A percentile compares a stretch with the other conserved stretches of the same genome.
Evolutionary conservation across 1,139 yeast species (phyloP).

Genomic region (Arxiozyma bovina): DNA sequence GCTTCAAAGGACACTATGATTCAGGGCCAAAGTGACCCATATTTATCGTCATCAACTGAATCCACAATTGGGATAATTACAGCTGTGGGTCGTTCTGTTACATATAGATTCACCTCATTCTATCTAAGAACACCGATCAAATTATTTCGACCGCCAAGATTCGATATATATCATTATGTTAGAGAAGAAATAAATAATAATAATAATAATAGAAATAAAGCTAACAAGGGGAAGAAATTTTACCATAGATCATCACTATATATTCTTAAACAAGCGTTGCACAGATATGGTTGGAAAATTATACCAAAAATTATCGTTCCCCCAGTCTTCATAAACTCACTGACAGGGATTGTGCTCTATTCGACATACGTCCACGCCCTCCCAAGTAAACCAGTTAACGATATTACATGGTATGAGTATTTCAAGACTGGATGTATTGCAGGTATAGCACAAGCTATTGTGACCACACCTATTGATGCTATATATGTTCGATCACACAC

Average conservation of each 20-base stretch:
- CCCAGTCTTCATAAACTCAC: conserved; percentile 78
- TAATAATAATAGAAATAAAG: too few relatives aligned
- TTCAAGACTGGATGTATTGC: conserved; percentile 79
- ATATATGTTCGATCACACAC: conserved; percentile 74
- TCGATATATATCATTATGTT: conserved; percentile 70
- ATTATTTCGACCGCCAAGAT: conserved; percentile 79
- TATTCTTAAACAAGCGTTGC: conserved; percentile 58
- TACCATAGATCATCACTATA: conserved; percentile 68
- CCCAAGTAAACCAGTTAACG: conserved; percentile 6
- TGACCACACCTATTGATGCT: conserved; percentile 92
- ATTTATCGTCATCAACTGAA: neutral
- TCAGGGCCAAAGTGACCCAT: neutral
- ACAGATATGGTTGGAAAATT: conserved; percentile 76
- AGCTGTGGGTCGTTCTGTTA: conserved; percentile 74
- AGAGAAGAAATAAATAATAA: conserved; percentile 29
- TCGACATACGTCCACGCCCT: conserved; percentile 63
- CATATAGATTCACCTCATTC: conserved; percentile 70
- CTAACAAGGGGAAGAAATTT: neutral
- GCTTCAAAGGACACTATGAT: neutral
- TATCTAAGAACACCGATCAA: conserved; percentile 80
- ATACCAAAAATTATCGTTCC: conserved; percentile 80
- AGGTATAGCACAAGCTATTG: conserved; percentile 78
- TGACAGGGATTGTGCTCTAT: conserved; percentile 76
- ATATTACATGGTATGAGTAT: conserved; percentile 37
- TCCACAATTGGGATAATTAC: conserved; percentile 46